Evolutionary conservation across 192 early-diverging fungal genomes (phyloP).

Genomic region (Kickxella alabastrina): DNA sequence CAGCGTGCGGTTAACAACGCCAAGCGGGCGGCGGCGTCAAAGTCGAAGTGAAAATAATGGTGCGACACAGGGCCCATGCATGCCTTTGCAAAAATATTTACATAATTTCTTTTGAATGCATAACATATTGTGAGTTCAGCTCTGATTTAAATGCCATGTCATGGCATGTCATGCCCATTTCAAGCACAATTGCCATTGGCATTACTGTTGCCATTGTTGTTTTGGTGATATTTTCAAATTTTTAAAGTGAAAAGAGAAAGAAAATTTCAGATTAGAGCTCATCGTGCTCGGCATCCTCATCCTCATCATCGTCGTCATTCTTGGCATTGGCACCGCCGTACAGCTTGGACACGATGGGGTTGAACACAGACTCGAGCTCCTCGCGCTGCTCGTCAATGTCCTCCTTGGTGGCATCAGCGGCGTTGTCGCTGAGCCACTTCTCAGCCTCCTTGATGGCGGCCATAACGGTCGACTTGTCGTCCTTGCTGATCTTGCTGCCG

Average conservation of each 20-base stretch:
- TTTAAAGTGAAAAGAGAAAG: too few relatives aligned
- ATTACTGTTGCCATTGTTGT: too few relatives aligned
- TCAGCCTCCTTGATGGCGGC: slow-evolving; percentile 74
- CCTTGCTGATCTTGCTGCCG: slow-evolving; percentile 77
- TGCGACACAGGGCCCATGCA: too few relatives aligned
- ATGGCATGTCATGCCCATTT: background rate
- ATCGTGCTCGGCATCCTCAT: slow-evolving; percentile 50
- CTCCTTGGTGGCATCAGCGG: slow-evolving; percentile 83
- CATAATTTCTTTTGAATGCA: background rate
- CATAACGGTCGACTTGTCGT: slow-evolving; percentile 87
- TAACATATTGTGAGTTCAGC: too few relatives aligned
- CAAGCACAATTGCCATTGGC: background rate
- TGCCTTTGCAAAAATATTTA: background rate
- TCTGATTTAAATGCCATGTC: too few relatives aligned
- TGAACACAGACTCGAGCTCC: slow-evolving; percentile 89
- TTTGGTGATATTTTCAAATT: too few relatives aligned
- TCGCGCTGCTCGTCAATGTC: slow-evolving; percentile 96
- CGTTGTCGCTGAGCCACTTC: slow-evolving; percentile 85
- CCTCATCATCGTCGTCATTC: slow-evolving; percentile 56
- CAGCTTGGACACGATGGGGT: slow-evolving; percentile 91
- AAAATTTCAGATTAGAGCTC: too few relatives aligned
- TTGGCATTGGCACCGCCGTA: slow-evolving; percentile 62
- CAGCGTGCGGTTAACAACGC: slow-evolving; percentile 45
- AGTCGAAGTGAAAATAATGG: too few relatives aligned
- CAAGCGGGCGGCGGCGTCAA: slow-evolving; percentile 33